Base-by-base conservation (phyloP, 768 basidiomycete genomes). In the Podaxis sp. region DNA sequence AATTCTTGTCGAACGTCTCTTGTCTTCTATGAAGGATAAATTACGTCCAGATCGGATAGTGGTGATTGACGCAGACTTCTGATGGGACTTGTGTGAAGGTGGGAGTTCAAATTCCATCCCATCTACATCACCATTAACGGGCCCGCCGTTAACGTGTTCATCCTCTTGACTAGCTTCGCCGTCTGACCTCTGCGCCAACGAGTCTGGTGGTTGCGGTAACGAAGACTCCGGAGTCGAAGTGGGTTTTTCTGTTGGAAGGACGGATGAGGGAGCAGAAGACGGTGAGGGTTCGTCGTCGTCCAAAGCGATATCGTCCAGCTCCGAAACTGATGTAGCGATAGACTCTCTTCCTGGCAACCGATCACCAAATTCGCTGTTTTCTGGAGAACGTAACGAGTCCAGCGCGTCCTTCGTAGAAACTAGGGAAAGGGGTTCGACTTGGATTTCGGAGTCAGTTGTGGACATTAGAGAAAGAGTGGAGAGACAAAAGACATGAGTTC, bases 291-390 rank as follows among this genome's bases (percentile, higher is more conserved):
- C 57, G 22, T 82, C 81, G 61, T 85, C 83, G 62, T 84, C 82
- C 8, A 85, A 75, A 37, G 80, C 83, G 66, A 86, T 78, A 60
- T 90, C 88, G 65, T 87, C 88, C 67, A 88, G 82, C 66, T 89
- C 88, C 17, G 86, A 82, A 55, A 82, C 81, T 3, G 66, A 61
- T 4, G 66, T 63, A 6, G 84, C 79, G 27, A 82, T 69, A 22
- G 85, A 88, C 57, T 74, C 70, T 50, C 75, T 71, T 66, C 67
- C 70, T 17, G 72, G 70, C 51, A 71, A 72, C 59, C 65, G 62
- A 57, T 66, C 65, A 64, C 63, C 63, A 61, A 75, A 77, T 51
- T 71, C 60, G 52, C 71, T 63, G 55, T 70, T 67, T 55, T 80
- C 74, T 11, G 85, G 84, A 37, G 85, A 85, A 63, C 86, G 79